phyloP scores from a whole-genome alignment of 2,329 filamentous ascomycete species.

The Sclerotinia glacialis region DNA sequence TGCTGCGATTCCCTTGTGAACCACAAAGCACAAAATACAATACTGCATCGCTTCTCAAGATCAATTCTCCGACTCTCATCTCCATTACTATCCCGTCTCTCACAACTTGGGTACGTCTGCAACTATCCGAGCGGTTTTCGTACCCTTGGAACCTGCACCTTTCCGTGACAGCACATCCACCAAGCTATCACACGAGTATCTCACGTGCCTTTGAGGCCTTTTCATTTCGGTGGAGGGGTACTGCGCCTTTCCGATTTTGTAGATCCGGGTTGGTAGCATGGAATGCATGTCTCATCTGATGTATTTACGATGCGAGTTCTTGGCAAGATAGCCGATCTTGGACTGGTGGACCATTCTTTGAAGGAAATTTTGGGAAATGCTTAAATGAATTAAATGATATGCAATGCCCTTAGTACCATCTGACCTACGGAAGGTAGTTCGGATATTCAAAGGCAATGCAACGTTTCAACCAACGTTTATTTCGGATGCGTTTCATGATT shows the following conservation, averaged over 20 bases:
- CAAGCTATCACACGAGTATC: conserved; percentile 14
- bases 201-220: conserved; percentile 13
- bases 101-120: conserved; percentile 4
- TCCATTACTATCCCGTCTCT: conserved; percentile 5
- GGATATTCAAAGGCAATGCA: conserved; percentile 2
- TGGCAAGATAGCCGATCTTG: not conserved
- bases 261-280: not conserved
- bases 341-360: not conserved
- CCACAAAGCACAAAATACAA: not conserved
- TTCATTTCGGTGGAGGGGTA: conserved; percentile 12
- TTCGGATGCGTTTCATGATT: conserved; percentile 12
- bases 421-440: not conserved
- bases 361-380: not conserved
- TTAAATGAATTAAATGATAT: not conserved
- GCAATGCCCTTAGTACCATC: not conserved
- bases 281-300: conserved; percentile 17
- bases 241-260: conserved; percentile 9
- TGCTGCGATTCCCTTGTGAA: not conserved
- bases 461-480: conserved; percentile 15
- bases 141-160: conserved; percentile 19
- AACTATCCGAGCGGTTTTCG: conserved; percentile 15
- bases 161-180: conserved; percentile 20
- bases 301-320: not conserved
- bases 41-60: conserved; percentile 10
- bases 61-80: conserved; percentile 18